phyloP scores from a whole-genome alignment of 768 basidiomycete genomes.

The Boletus eberwhitei region DNA sequence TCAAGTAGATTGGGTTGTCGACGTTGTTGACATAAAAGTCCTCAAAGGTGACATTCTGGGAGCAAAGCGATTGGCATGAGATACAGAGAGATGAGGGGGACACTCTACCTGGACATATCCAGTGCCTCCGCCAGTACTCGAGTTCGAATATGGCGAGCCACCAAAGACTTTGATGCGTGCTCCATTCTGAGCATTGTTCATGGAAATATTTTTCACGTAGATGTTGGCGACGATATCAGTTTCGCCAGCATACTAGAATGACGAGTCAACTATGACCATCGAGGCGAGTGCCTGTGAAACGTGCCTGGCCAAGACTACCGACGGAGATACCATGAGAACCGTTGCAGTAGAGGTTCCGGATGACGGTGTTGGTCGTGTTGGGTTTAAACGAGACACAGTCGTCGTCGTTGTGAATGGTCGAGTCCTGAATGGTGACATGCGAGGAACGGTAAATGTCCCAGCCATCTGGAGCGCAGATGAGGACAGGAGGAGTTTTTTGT shows the following conservation, averaged over 20 bases:
- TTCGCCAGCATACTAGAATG: conserved; percentile 33
- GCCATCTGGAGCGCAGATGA: conserved; percentile 31
- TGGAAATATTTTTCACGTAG: conserved; percentile 39
- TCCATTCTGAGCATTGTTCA: conserved; percentile 46
- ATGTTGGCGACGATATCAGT: conserved; percentile 46
- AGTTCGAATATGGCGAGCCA: conserved; percentile 38
- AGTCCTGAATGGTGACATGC: conserved; percentile 33
- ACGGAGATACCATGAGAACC: conserved; percentile 42
- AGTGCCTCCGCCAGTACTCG: conserved; percentile 40
- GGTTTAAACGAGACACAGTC: conserved; percentile 34
- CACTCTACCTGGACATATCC: conserved; percentile 38
- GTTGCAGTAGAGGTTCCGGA: conserved; percentile 43
- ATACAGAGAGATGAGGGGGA: background rate
- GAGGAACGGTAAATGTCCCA: conserved; percentile 48
- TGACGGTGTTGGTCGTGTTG: conserved; percentile 38
- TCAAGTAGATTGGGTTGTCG: conserved; percentile 41
- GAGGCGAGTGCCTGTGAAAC: background rate
- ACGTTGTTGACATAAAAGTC: conserved; percentile 34
- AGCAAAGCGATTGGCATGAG: background rate
- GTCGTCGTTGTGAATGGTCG: conserved; percentile 41
- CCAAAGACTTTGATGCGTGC: conserved; percentile 53
- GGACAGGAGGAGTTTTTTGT: background rate
- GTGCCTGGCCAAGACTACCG: conserved; percentile 43
- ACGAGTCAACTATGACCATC: background rate
- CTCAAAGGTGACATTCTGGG: conserved; percentile 24